Percentiles rank a stretch among this genome's conserved stretches.
phyloP scores from a whole-genome alignment of 164 flowering plant genomes.

The Piper betle region DNA sequence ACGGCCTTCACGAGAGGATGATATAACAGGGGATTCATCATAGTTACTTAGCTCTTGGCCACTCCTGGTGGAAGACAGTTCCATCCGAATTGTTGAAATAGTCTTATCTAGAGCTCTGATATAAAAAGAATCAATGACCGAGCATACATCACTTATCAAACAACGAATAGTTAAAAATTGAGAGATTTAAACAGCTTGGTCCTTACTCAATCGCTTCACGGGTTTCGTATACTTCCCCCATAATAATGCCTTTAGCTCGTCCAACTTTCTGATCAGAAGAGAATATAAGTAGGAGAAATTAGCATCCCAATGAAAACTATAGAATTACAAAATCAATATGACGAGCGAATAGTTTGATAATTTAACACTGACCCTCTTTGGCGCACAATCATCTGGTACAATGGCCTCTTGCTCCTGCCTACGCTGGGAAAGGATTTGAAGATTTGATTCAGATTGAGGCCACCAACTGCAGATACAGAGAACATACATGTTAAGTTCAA shows the following conservation, averaged over 20 bases:
- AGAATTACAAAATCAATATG: not conserved
- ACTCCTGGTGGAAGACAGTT: constrained; percentile 51
- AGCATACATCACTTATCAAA: not conserved
- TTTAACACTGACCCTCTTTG: constrained; percentile 22
- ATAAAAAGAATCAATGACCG: not conserved
- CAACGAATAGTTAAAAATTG: not conserved
- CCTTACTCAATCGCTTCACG: constrained; percentile 85
- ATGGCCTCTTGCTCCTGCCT: constrained; percentile 56
- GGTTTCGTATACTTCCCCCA: constrained; percentile 65
- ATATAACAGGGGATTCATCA: constrained; percentile 12
- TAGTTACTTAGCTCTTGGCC: constrained; percentile 27
- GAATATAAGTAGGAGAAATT: not conserved
- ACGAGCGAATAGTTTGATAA: not conserved
- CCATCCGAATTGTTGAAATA: constrained; percentile 70
- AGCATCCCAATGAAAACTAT: not conserved
- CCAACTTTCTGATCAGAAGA: constrained; percentile 6
- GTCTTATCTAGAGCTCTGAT: constrained; percentile 66
- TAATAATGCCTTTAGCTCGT: constrained; percentile 33
- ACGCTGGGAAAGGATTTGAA: constrained; percentile 30
- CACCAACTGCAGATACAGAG: constrained; percentile 22
- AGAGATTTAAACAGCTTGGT: not conserved
- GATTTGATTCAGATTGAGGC: constrained; percentile 35
- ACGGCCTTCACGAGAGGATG: constrained; percentile 16
- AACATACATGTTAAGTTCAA: not conserved
- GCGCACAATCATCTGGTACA: constrained; percentile 39